phyloP scores from a whole-genome alignment of 73 alveolate genomes.

The Tetrahymena elliotti region DNA sequence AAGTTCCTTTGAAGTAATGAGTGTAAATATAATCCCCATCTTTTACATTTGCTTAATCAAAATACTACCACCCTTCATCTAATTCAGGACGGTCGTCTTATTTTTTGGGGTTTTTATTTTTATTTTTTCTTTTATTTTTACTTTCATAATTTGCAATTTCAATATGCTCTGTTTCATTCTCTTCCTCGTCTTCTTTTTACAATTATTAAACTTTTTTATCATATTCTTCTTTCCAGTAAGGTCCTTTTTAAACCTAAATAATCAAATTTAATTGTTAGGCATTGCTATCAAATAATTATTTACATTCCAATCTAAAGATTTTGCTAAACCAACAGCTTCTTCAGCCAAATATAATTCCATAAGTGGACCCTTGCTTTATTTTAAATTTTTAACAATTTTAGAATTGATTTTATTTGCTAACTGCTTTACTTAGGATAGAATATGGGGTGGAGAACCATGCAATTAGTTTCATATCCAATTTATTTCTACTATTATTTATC shows the following conservation, averaged over 20 bases:
- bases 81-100: neutral
- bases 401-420: neutral
- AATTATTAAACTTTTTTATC: neutral
- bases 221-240: conserved; percentile 37
- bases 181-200: conserved; percentile 3
- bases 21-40: conserved; percentile 64
- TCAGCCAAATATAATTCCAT: conserved; percentile 75
- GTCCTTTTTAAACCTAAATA: conserved; percentile 46
- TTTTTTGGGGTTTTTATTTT: neutral
- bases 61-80: conserved; percentile 27
- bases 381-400: neutral
- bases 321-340: conserved; percentile 88
- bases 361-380: conserved; percentile 58
- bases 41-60: conserved; percentile 27
- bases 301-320: conserved; percentile 62
- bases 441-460: conserved; percentile 26
- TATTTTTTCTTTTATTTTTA: neutral
- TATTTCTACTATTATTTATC: neutral
- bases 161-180: conserved; percentile 3
- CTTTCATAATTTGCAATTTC: conserved; percentile 12
- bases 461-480: neutral
- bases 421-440: neutral
- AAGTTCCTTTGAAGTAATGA: conserved; percentile 49
- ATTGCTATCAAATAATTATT: neutral
- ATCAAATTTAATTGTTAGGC: neutral